These are phyloP conservation scores for Camelina laxa DNA, from an alignment of 345 rosid genomes.

Conservation along the genomic window DNA sequence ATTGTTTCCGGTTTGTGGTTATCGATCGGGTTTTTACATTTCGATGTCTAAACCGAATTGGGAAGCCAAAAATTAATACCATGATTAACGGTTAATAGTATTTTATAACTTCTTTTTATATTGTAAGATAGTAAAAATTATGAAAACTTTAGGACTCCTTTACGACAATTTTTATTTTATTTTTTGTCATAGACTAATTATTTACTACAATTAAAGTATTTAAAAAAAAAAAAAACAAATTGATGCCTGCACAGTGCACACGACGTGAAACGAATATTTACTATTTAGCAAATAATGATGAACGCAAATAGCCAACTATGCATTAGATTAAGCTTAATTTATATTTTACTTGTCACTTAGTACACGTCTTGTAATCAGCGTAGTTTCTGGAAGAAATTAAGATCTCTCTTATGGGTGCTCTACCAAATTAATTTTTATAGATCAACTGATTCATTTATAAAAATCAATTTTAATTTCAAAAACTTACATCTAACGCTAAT, in stretches of 20 bases:
- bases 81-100: no score
- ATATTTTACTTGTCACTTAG: conserved; percentile 27
- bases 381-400: conserved; percentile 15
- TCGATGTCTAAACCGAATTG: neutral
- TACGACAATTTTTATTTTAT: no score
- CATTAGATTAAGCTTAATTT: neutral
- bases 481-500: conserved; percentile 29
- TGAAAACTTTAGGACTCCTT: no score
- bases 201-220: no score
- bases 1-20: conserved; percentile 11
- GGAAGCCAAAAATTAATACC: no score
- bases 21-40: neutral
- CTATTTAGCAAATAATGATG: conserved; percentile 15
- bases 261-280: conserved; percentile 38
- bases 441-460: conserved; percentile 20
- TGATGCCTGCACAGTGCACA: conserved; percentile 21
- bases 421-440: conserved; percentile 24
- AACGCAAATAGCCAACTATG: conserved; percentile 31
- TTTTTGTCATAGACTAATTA: no score
- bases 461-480: neutral
- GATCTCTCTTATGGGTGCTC: conserved; percentile 25
- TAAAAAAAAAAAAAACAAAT: no score
- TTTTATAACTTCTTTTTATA: no score
- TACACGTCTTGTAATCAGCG: conserved; percentile 33
- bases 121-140: no score